Conservation (phyloP, 306 rosid species). For the Dalbergia cochinchinensis region DNA sequence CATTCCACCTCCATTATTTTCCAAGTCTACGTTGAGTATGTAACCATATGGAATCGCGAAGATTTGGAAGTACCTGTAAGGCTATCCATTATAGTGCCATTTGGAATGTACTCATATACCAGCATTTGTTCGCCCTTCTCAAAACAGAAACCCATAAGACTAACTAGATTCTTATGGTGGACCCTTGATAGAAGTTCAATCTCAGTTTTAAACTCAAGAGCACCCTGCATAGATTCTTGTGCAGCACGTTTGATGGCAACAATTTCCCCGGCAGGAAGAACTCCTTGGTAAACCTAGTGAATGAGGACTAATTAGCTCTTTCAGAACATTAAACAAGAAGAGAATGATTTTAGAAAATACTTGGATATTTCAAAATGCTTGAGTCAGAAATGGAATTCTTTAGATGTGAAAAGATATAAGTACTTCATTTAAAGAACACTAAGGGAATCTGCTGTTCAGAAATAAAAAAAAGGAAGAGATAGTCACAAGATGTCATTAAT, state of each 20-base stretch:
- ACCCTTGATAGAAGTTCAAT: constrained; percentile 91
- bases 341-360: constrained; percentile 19
- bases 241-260: constrained; percentile 81
- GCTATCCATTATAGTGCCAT: constrained; percentile 72
- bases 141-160: constrained; percentile 80
- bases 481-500: constrained; percentile 22
- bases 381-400: constrained; percentile 24
- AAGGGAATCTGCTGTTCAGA: not conserved
- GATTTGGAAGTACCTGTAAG: constrained; percentile 68
- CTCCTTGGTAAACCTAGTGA: constrained; percentile 70
- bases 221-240: constrained; percentile 76
- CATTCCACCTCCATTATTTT: too few species aligned
- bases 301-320: constrained; percentile 43
- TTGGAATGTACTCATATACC: constrained; percentile 77
- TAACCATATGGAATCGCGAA: constrained; percentile 35
- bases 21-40: constrained; percentile 4
- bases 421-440: constrained; percentile 5
- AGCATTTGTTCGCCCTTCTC: constrained; percentile 88
- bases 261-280: constrained; percentile 63
- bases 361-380: constrained; percentile 20
- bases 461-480: not conserved
- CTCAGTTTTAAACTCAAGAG: constrained; percentile 79
- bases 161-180: constrained; percentile 84
- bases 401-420: constrained; percentile 14
- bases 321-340: constrained; percentile 7